Percentiles rank a stretch among this genome's conserved stretches.
Conservation (phyloP, 768 basidiomycete genomes). For the Kwoniella sp. region DNA sequence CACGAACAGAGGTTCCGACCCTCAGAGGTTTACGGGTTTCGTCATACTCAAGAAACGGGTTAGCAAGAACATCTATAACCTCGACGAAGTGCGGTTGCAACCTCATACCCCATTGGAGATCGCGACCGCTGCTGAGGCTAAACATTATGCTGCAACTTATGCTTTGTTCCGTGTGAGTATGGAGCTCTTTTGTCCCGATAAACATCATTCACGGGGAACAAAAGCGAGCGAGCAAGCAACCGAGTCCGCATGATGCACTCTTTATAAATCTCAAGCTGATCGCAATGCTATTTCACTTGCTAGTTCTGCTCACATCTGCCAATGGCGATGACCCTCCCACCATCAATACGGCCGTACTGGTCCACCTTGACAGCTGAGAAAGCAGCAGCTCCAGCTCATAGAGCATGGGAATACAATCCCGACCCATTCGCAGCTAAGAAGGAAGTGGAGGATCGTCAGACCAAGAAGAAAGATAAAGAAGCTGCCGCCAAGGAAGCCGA, state of each 20-base stretch:
- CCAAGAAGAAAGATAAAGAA: constrained; percentile 60
- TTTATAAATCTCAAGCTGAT: no score
- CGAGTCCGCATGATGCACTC: no score
- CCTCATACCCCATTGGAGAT: constrained; percentile 72
- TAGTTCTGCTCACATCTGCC: constrained; percentile 53
- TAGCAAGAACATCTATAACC: constrained; percentile 67
- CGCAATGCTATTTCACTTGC: no score
- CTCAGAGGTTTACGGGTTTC: constrained; percentile 61
- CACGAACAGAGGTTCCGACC: constrained; percentile 36
- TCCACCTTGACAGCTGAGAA: constrained; percentile 70
- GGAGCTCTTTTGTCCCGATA: no score
- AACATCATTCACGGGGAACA: no score
- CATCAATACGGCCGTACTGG: constrained; percentile 87
- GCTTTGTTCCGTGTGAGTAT: constrained; percentile 75
- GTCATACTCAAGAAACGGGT: constrained; percentile 70
- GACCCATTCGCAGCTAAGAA: constrained; percentile 80
- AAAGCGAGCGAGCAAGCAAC: no score
- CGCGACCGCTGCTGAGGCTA: constrained; percentile 74
- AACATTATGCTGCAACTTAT: constrained; percentile 87
- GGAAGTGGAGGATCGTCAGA: constrained; percentile 69
- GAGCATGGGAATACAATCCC: constrained; percentile 81
- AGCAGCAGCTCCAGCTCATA: constrained; percentile 67
- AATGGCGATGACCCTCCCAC: constrained; percentile 66
- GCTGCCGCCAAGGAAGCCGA: constrained; percentile 27
- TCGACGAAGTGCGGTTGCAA: constrained; percentile 70